These are phyloP conservation scores for Rhodotorula paludigena DNA, from an alignment of 768 basidiomycete species.

Conservation along the genomic window DNA sequence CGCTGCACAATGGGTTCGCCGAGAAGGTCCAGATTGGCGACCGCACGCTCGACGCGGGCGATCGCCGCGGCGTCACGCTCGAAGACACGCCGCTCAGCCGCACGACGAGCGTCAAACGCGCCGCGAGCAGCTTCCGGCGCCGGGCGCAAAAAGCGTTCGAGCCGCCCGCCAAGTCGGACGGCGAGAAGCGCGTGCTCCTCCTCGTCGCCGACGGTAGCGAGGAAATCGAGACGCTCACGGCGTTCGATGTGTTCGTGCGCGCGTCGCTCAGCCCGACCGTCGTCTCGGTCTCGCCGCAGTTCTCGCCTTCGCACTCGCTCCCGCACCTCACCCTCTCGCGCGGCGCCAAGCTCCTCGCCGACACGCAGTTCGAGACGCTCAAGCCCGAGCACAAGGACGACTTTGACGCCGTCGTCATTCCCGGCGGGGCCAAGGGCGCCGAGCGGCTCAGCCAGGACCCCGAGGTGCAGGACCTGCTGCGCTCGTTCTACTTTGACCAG, in stretches of 20 bases:
- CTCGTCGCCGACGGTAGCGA: conserved; percentile 35
- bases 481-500: conserved; percentile 6
- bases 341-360: conserved; percentile 34
- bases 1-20: neutral
- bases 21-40: conserved; percentile 12
- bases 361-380: conserved; percentile 30
- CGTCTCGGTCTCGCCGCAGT: conserved; percentile 29
- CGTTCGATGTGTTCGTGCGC: conserved; percentile 33
- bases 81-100: conserved; percentile 32
- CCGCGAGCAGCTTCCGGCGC: conserved; percentile 15
- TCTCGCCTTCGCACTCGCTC: conserved; percentile 28
- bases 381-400: conserved; percentile 19
- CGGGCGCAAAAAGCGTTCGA: conserved; percentile 24
- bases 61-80: conserved; percentile 28
- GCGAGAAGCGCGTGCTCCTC: conserved; percentile 31
- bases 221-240: conserved; percentile 34
- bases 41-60: conserved; percentile 18
- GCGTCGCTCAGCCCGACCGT: conserved; percentile 23
- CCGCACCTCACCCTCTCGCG: conserved; percentile 37
- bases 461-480: conserved; percentile 18
- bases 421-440: conserved; percentile 38
- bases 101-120: conserved; percentile 14
- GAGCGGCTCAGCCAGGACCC: conserved; percentile 25
- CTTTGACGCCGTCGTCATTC: conserved; percentile 35
- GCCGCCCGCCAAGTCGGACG: conserved; percentile 20